These are phyloP conservation scores for Fonsecaea monophora DNA, from an alignment of 2,329 filamentous ascomycete species.

Conservation along the genomic window DNA sequence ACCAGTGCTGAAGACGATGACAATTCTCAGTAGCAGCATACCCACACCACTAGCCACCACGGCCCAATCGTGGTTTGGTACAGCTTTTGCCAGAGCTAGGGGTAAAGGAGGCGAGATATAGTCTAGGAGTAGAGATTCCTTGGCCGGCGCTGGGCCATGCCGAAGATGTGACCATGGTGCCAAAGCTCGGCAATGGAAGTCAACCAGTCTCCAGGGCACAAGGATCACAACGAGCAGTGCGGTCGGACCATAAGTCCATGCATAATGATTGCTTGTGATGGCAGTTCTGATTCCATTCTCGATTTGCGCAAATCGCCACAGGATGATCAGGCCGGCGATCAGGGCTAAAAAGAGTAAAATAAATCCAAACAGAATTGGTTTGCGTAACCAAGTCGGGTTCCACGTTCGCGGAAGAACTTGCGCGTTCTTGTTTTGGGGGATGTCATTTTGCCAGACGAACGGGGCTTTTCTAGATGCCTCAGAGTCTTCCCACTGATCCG, in stretches of 20 bases:
- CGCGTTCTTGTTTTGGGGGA: background rate
- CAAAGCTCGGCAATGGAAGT: constrained; percentile 37
- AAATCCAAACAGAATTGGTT: constrained; percentile 1
- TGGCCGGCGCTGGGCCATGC: constrained; percentile 39
- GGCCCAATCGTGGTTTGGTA: constrained; percentile 42
- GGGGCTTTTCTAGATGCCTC: background rate
- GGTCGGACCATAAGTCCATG: constrained; percentile 35
- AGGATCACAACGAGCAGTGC: constrained; percentile 41
- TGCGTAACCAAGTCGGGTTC: constrained; percentile 14
- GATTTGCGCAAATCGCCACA: constrained; percentile 7
- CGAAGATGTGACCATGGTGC: constrained; percentile 43
- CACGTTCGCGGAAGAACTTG: background rate
- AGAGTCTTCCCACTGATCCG: background rate
- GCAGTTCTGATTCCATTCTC: constrained; percentile 9
- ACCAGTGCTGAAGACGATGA: constrained; percentile 39
- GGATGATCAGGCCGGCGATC: constrained; percentile 7
- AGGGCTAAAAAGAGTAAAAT: constrained; percentile 12
- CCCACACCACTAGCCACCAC: constrained; percentile 40
- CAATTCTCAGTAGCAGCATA: constrained; percentile 41
- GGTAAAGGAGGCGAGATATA: constrained; percentile 43
- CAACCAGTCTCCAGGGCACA: constrained; percentile 22
- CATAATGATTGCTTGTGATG: constrained; percentile 30
- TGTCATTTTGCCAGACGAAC: background rate
- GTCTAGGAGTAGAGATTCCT: constrained; percentile 43
- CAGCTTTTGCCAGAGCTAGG: constrained; percentile 38